A percentile compares a stretch with the other conserved stretches of the same genome.
Evolutionary conservation across 345 rosid genomes (phyloP).

Genomic region (Syzygium oleosum): DNA sequence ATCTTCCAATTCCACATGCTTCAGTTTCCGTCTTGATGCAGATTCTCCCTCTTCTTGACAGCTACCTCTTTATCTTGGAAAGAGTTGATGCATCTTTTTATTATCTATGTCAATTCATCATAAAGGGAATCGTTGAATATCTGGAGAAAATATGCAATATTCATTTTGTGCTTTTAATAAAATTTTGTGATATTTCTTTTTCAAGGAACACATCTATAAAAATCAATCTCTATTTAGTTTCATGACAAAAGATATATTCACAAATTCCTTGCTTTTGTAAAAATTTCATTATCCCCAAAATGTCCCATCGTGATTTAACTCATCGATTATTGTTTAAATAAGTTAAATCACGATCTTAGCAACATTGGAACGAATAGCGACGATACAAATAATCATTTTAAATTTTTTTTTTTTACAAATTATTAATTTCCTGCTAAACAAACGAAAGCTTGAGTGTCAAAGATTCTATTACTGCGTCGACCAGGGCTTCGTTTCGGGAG

Average conservation of each 20-base stretch:
- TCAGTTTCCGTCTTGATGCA: background rate
- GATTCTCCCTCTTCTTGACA: background rate
- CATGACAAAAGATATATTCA: background rate
- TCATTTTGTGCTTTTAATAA: background rate
- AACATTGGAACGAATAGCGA: fast-evolving
- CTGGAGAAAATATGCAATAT: background rate
- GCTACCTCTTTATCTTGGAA: background rate
- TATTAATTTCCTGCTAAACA: background rate
- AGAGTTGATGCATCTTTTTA: background rate
- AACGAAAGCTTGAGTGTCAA: background rate
- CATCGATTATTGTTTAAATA: background rate
- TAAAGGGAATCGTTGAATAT: background rate
- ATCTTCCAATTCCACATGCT: background rate
- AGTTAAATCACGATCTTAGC: background rate
- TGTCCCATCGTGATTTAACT: background rate
- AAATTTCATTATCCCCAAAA: too few species aligned
- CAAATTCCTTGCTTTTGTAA: background rate
- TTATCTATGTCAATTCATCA: background rate
- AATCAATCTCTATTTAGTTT: background rate
- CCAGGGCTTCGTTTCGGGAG: background rate
- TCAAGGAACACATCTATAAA: background rate
- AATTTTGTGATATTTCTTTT: background rate
- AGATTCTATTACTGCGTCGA: background rate
- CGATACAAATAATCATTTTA: background rate
- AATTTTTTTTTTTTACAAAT: background rate